A percentile compares a stretch with the other conserved stretches of the same genome.
Evolutionary conservation across 208 protist genomes (phyloP).

Genomic region (Leishmania arabica): DNA sequence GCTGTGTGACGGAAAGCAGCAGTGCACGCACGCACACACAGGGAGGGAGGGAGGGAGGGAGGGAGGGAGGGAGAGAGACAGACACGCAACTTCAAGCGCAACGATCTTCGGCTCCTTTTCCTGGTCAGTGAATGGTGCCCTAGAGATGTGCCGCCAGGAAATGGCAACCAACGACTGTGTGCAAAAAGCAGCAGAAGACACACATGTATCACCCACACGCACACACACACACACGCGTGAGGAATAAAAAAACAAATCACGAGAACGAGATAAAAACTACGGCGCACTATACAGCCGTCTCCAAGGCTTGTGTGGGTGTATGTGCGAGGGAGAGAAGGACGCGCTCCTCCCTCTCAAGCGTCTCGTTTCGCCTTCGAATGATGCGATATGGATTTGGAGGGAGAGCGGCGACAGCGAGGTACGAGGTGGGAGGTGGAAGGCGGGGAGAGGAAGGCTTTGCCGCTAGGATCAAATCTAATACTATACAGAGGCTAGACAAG

Average conservation of each 20-base stretch:
- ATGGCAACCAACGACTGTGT: not conserved
- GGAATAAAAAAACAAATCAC: not conserved
- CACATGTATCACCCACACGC: not conserved
- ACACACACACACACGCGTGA: not conserved
- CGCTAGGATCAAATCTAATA: not conserved
- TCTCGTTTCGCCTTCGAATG: not conserved
- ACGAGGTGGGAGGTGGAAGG: not conserved
- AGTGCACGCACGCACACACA: not conserved
- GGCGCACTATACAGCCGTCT: not conserved
- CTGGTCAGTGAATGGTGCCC: not conserved
- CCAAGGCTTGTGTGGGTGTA: not conserved
- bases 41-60: not conserved
- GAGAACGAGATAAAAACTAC: not conserved
- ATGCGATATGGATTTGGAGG: not conserved
- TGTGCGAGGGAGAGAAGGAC: not conserved
- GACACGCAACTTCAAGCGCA: not conserved
- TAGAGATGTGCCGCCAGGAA: not conserved
- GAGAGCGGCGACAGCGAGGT: not conserved
- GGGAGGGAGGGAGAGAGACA: not conserved
- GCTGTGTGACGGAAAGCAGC: not conserved
- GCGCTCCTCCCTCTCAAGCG: not conserved
- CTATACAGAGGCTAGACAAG: not conserved
- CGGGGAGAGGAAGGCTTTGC: not conserved
- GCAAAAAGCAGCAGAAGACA: not conserved
- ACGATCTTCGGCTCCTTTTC: not conserved